phyloP scores from a whole-genome alignment of 257 asterid genomes.

The Hygrophila difformis region DNA sequence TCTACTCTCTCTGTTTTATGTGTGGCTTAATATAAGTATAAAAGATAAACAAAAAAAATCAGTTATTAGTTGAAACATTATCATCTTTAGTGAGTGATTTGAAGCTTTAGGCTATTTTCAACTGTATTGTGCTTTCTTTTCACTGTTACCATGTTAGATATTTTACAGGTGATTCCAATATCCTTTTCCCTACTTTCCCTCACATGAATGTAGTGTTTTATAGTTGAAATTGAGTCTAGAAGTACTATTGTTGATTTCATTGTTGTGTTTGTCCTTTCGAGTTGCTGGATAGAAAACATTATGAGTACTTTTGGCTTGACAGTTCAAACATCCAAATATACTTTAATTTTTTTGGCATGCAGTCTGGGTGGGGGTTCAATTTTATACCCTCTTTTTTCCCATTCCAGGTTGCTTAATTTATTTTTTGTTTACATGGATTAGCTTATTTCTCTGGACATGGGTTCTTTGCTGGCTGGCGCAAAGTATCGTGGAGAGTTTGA shows the following conservation, averaged over 20 bases:
- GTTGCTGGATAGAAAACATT: too few species aligned
- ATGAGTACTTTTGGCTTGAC: too few species aligned
- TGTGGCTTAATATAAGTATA: slow-evolving; percentile 3
- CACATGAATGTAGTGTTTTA: too few species aligned
- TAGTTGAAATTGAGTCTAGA: background rate
- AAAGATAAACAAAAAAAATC: slow-evolving; percentile 2
- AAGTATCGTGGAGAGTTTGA: slow-evolving; percentile 91
- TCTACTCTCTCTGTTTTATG: slow-evolving; percentile 5
- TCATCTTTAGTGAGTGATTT: too few species aligned
- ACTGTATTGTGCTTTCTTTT: too few species aligned
- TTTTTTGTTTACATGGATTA: slow-evolving; percentile 19
- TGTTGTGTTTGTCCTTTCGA: background rate
- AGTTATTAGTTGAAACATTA: too few species aligned
- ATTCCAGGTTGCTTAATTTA: slow-evolving; percentile 11
- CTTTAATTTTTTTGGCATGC: background rate
- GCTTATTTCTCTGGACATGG: slow-evolving; percentile 93
- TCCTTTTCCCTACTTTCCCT: too few species aligned
- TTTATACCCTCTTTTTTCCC: background rate
- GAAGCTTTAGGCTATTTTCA: too few species aligned
- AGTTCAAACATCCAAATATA: too few species aligned
- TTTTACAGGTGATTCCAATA: background rate
- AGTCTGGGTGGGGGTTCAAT: background rate
- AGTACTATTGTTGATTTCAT: too few species aligned
- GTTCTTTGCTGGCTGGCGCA: slow-evolving; percentile 90
- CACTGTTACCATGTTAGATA: too few species aligned